phyloP scores from a whole-genome alignment of 805 yeast species.

The Kuraishia molischiana region DNA sequence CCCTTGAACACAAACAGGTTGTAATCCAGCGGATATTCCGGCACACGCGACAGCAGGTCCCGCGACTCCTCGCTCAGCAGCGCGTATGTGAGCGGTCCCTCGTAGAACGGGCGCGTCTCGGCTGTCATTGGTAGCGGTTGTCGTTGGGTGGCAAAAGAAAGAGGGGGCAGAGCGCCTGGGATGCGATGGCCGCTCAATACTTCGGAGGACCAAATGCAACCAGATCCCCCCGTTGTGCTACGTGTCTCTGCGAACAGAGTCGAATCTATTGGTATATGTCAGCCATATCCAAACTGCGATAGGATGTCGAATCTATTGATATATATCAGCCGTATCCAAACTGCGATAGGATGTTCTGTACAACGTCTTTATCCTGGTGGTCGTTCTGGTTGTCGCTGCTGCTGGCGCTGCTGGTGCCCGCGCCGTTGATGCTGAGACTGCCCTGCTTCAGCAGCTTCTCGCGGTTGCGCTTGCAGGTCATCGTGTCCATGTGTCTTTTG shows the following conservation, averaged over 20 bases:
- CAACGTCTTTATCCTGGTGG: neutral
- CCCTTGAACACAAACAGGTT: conserved; percentile 25
- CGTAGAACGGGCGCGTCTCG: conserved; percentile 1
- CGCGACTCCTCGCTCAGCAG: neutral
- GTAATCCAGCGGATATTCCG: conserved; percentile 27
- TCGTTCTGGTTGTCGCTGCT: neutral
- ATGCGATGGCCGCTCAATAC: neutral
- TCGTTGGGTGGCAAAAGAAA: neutral
- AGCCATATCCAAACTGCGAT: conserved; percentile 3
- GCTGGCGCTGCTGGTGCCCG: neutral
- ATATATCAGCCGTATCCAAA: conserved; percentile 3
- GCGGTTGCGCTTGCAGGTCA: conserved; percentile 67
- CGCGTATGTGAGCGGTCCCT: neutral
- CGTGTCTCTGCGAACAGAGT: too few species aligned
- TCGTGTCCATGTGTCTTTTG: conserved; percentile 64
- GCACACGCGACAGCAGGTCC: conserved; percentile 12
- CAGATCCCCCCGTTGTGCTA: too few species aligned
- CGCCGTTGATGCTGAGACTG: conserved; percentile 7
- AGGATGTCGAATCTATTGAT: too few species aligned
- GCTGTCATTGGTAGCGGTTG: too few species aligned
- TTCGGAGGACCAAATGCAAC: too few species aligned
- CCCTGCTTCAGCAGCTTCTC: conserved; percentile 40
- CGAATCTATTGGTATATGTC: too few species aligned
- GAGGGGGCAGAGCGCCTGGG: neutral
- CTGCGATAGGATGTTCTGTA: conserved; percentile 2